Evolutionary conservation across 2,329 filamentous ascomycete species (phyloP), one percentile per base, ranked within the genome.

Genomic region (Cercospora sesami): DNA sequence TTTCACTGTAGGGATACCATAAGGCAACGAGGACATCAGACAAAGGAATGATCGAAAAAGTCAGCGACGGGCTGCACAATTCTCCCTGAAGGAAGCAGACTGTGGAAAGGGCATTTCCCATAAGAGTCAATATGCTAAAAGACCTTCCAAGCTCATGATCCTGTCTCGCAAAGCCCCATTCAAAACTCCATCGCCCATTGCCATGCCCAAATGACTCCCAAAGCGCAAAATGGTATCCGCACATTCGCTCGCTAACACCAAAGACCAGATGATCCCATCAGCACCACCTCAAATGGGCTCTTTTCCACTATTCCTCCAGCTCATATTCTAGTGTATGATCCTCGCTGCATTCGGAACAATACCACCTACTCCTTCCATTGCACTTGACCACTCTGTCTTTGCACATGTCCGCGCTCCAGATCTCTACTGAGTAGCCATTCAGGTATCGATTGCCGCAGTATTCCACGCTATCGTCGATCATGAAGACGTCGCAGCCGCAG

Each of bases 271-370:
- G 8, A 28, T 55, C 5, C 9, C 48, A 23, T 14, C 23, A n/a
- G 21, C 16, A 55, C 21, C 48, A 28, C 21, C 23, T 7, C 48
- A 0, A 2, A 28, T 96, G 98, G 74, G 7, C 94, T 95, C 4
- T 85, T 4, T 3, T 83, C 81, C 98, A 9, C 45, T 64, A 72
- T 51, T 72, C 70, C 18, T 70, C 68, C 64, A 72, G 26, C 51
- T 72, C 68, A 66, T 72, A 72, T 51, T 72, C 70, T 65, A 72
- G 39, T 23, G 70, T 72, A 57, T 70, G 66, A 60, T 72, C 70
- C 65, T 72, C 70, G 45, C 66, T 67, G 30, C 70, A 72, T 45
- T 72, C 70, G 5, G 9, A 26, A 45, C 70, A 72, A 18, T 65
- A 67, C 45, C 64, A 72, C 31, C 60, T 33, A 45, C 70, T 72